Conservation (phyloP, 805 yeast genomes). For the Zygotorulaspora chibaensis region DNA sequence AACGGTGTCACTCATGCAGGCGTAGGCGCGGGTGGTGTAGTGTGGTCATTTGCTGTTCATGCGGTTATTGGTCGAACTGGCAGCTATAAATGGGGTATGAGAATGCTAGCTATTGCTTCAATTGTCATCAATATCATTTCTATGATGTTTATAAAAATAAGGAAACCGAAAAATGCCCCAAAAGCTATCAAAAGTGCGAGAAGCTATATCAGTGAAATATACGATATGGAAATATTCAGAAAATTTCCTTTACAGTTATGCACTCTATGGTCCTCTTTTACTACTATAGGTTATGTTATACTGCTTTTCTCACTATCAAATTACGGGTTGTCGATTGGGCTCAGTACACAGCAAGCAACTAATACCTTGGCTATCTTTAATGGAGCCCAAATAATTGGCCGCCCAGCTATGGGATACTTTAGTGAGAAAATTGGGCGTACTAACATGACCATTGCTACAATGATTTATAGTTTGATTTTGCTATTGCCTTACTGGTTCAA, state of each 20-base stretch:
- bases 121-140: conserved; percentile 38
- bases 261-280: conserved; percentile 37
- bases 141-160: conserved; percentile 28
- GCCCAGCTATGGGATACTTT: conserved; percentile 43
- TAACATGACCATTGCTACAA: conserved; percentile 39
- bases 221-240: conserved; percentile 31
- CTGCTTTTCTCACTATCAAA: conserved; percentile 44
- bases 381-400: conserved; percentile 44
- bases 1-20: conserved; percentile 48
- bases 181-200: conserved; percentile 24
- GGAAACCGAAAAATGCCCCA: conserved; percentile 42
- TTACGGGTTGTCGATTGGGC: conserved; percentile 46
- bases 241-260: conserved; percentile 32
- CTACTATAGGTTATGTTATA: conserved; percentile 40
- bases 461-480: conserved; percentile 36
- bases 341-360: conserved; percentile 40
- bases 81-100: conserved; percentile 44
- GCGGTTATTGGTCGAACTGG: conserved; percentile 41
- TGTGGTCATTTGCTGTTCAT: conserved; percentile 39
- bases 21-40: conserved; percentile 50
- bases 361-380: conserved; percentile 43
- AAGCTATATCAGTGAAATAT: conserved; percentile 31
- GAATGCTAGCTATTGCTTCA: conserved; percentile 42
- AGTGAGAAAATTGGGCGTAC: conserved; percentile 45
- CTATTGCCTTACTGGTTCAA: conserved; percentile 48